Base-by-base conservation (phyloP, 108 stramenopile species). In the Fragilariopsis cylindrus region DNA sequence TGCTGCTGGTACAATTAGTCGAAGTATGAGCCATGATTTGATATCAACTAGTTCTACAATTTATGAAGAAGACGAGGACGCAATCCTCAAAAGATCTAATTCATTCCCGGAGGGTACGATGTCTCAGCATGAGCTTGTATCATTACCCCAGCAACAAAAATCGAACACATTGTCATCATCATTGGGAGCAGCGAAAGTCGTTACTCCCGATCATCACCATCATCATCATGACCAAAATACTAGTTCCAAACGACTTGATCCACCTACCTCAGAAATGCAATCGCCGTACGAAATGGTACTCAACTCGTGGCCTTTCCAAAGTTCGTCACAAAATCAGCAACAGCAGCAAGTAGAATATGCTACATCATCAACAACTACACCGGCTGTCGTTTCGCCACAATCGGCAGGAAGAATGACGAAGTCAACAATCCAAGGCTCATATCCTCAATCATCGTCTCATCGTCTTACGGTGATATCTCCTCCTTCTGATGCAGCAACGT, bases 281-380 rank as follows among this genome's bases (percentile, higher is more conserved):
- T 56, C 55, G 55, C 55, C 55, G 18, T 56, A 56, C 55, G 55
- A 56, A n/a, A 56, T 56, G 55, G 19, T 56, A 56, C 55, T 56
- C 7, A 56, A 56, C 4, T 56, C 55, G 18, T 56, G 55, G 55
- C 55, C 55, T 5, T 56, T 56, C 55, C 55, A 56, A 9, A 56
- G 55, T 30, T 0, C 55, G 19, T n/a, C 55, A 56, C 5, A n/a
- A 56, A 56, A 11, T 56, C 55, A 11, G 55, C 16, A 9, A 19
- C 16, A n/a, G 9, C 16, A 56, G 55, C 11, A 5, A 11, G 19
- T 0, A 39, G 21, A 12, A 18, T 16, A 21, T 40, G 5, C 19
- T 21, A 30, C 58, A 30, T 60, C 4, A 30, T 30, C 21, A 39
- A 7, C 0, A 0, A 30, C 58, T 41, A 21, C 41, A 21, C 58